Evolutionary conservation across 257 asterid species (phyloP).

Genomic region (Prunella vulgaris): DNA sequence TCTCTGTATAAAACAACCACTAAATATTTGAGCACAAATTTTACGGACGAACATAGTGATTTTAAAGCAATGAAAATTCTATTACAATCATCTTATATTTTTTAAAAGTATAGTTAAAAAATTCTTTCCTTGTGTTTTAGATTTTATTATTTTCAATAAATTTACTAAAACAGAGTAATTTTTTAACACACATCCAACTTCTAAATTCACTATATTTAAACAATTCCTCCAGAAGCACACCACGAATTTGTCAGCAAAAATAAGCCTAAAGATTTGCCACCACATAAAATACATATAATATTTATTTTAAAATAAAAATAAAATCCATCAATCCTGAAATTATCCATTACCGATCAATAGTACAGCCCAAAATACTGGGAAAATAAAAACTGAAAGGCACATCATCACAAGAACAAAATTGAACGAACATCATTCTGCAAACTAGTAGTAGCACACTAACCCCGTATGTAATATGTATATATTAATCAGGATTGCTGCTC

Average conservation of each 20-base stretch:
- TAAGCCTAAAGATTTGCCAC: background rate
- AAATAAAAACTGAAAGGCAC: background rate
- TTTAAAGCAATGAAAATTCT: no score
- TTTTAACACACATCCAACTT: no score
- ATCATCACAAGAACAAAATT: conserved; percentile 16
- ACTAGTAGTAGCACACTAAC: background rate
- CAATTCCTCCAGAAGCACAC: background rate
- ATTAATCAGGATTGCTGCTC: conserved; percentile 26
- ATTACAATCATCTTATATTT: no score
- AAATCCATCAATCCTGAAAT: background rate
- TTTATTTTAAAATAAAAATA: background rate
- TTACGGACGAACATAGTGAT: no score
- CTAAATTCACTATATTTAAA: no score
- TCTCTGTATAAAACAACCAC: no score
- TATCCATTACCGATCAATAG: background rate
- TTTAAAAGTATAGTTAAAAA: no score
- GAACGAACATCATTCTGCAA: background rate
- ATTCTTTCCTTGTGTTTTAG: no score
- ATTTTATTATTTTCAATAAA: no score
- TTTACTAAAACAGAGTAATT: no score
- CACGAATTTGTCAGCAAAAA: background rate
- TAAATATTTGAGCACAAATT: no score
- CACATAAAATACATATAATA: background rate
- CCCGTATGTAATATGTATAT: background rate
- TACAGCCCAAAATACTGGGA: background rate